Evolutionary conservation across 1,284 basidiomycete species (phyloP).

Genomic region (Ceratobasidium sp.): DNA sequence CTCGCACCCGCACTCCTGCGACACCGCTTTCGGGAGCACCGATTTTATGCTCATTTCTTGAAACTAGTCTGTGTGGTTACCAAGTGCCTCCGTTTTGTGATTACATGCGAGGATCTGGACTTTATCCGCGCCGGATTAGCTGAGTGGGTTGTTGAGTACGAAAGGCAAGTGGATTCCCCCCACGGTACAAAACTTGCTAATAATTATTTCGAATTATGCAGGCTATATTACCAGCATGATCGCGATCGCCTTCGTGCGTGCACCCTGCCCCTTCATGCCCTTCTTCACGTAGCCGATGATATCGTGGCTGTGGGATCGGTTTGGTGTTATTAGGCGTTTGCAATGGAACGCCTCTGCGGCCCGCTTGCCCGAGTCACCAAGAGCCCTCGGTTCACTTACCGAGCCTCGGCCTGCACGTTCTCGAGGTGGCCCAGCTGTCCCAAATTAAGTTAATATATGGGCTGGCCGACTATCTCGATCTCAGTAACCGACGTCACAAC

Average conservation of each 20-base stretch:
- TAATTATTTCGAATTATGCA: conserved; percentile 47
- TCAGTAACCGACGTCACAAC: neutral
- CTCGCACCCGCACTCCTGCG: conserved; percentile 60
- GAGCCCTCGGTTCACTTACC: conserved; percentile 53
- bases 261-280: conserved; percentile 60
- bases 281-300: conserved; percentile 58
- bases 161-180: conserved; percentile 57
- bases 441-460: conserved; percentile 42
- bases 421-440: conserved; percentile 47
- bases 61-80: conserved; percentile 59
- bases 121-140: conserved; percentile 56
- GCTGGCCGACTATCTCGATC: conserved; percentile 4
- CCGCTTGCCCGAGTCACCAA: conserved; percentile 50
- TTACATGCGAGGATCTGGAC: conserved; percentile 56
- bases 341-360: conserved; percentile 56
- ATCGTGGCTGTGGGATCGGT: conserved; percentile 58
- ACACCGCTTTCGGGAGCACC: conserved; percentile 52
- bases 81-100: conserved; percentile 60
- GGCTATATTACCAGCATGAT: conserved; percentile 60
- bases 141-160: conserved; percentile 62
- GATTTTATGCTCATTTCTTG: conserved; percentile 62
- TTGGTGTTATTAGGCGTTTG: conserved; percentile 63
- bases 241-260: conserved; percentile 56
- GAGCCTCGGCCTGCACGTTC: conserved; percentile 52
- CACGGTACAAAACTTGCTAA: neutral